Evolutionary conservation across 192 early-diverging fungal genomes (phyloP), one percentile per base, ranked within the genome.

Genomic region (Backusella luteola): DNA sequence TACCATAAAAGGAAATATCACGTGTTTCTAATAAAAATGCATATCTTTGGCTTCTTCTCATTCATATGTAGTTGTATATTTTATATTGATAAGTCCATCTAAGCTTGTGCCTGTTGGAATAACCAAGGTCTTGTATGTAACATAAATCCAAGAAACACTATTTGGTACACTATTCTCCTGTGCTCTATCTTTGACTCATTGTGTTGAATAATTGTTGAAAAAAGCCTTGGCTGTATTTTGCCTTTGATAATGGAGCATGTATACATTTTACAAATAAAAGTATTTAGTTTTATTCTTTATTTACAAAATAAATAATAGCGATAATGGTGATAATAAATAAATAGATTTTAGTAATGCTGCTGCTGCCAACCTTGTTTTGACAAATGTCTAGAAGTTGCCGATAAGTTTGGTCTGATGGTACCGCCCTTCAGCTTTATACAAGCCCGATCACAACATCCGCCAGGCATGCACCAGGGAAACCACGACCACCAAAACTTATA

Each of bases 401-500:
- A 34, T 32, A 32, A 6, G 1, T 68, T 68, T 35, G 67, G 29
- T 68, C 15, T 68, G 15, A 17, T 68, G 7, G n/a, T n/a, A 9
- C 34, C 5, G 1, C 70, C 39, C 7, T 71, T 71, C 2, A 46
- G 8, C 19, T 41, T 36, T 29, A 71, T 71, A 32, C 70, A 71
- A 7, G 14, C 39, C 41, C 70, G 46, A 49, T 71, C 70, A 44
- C 70, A 71, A n/a, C 44, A 71, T 17, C 70, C 70, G 15, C 70
- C 70, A 17, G 70, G 70, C 70, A 71, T 71, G 34, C 70, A 71
- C 26, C 70, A 71, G 6, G 70, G 70, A 19, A 71, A 34, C 70
- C 70, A 71, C 8, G 70, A 49, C 70, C 70, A 71, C 70, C 70
- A 71, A 34, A 71, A 71, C 17, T 71, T 49, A 46, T 71, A 71